Conservation (phyloP, 2,329 filamentous ascomycete genomes). For the Aureobasidium sp. region DNA sequence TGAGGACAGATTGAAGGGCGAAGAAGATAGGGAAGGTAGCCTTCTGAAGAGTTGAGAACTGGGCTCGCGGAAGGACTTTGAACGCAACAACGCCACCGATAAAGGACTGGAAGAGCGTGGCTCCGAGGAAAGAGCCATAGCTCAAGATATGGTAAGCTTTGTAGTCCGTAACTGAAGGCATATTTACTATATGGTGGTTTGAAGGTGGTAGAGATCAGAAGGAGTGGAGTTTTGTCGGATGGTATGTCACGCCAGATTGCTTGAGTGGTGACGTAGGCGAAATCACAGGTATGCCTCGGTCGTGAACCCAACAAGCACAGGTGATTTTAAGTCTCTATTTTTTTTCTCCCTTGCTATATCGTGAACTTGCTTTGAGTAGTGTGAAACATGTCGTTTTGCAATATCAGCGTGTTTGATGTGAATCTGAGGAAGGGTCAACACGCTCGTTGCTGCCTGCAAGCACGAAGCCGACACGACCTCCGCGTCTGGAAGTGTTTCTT, state of each 20-base stretch:
- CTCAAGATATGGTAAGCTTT: constrained; percentile 70
- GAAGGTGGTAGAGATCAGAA: too few species aligned
- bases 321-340: too few species aligned
- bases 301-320: not conserved
- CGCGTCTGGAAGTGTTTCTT: not conserved
- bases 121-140: constrained; percentile 77
- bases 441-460: constrained; percentile 11
- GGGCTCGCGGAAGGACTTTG: constrained; percentile 63
- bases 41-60: constrained; percentile 73
- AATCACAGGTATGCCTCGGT: not conserved
- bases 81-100: constrained; percentile 64
- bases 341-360: not conserved
- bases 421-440: not conserved
- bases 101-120: constrained; percentile 83
- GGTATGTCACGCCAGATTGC: constrained; percentile 3
- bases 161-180: constrained; percentile 40
- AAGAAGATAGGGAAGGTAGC: constrained; percentile 87
- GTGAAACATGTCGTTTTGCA: not conserved
- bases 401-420: not conserved
- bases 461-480: constrained; percentile 11
- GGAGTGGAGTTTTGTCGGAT: not conserved
- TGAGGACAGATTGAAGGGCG: constrained; percentile 66
- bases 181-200: too few species aligned
- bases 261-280: constrained; percentile 6
- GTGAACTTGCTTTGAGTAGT: too few species aligned